These are phyloP conservation scores for Knufia petricola DNA, from an alignment of 2,329 filamentous ascomycete species.

Conservation along the genomic window DNA sequence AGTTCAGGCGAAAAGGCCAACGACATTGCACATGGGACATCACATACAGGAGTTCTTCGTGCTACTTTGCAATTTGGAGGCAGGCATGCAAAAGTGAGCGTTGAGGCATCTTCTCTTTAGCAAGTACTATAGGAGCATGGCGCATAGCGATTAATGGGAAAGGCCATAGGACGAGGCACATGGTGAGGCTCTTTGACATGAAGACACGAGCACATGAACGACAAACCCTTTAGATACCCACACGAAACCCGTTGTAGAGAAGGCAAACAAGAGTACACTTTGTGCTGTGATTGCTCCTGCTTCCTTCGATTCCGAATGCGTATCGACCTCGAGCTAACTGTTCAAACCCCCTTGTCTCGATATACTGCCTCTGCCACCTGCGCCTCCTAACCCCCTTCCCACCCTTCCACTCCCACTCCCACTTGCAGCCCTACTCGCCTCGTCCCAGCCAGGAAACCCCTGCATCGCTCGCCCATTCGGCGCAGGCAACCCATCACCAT, in stretches of 20 bases:
- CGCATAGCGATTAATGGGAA: not conserved
- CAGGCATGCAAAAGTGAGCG: constrained; percentile 6
- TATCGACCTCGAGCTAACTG: not conserved
- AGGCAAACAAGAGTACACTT: not conserved
- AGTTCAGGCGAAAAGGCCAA: not conserved
- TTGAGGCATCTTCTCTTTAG: not conserved
- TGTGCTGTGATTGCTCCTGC: not conserved
- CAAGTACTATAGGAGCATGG: not conserved
- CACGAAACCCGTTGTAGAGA: not conserved
- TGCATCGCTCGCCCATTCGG: constrained; percentile 6
- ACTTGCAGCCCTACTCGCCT: too few species aligned
- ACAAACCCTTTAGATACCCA: constrained; percentile 4
- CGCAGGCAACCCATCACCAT: not conserved
- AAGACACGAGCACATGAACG: not conserved
- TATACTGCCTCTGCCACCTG: not conserved
- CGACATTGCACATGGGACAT: not conserved
- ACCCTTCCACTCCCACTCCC: not conserved
- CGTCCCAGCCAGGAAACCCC: constrained; percentile 9
- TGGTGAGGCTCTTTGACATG: not conserved
- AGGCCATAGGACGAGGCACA: not conserved
- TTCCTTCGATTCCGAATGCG: not conserved
- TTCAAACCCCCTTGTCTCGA: constrained; percentile 4
- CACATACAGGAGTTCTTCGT: not conserved
- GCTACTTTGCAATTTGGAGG: not conserved
- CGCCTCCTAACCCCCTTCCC: not conserved